Evolutionary conservation across 352 stramenopile species (phyloP).

Genomic region (Phytophthora citrophthora): DNA sequence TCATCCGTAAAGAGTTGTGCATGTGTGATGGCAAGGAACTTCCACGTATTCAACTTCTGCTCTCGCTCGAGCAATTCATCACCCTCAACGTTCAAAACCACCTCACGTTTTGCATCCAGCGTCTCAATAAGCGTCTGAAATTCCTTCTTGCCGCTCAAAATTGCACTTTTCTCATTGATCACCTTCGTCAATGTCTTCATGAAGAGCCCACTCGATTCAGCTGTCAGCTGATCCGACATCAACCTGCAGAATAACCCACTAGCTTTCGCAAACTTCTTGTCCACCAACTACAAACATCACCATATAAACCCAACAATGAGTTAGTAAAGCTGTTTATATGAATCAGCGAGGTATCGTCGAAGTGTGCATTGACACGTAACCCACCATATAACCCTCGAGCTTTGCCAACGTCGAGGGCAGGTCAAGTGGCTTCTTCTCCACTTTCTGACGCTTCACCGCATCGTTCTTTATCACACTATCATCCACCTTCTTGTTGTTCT

Average conservation of each 20-base stretch:
- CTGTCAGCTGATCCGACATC: conserved; percentile 47
- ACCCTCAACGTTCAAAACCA: conserved; percentile 24
- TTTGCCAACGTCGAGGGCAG: conserved; percentile 52
- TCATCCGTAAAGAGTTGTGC: conserved; percentile 81
- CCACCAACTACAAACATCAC: conserved; percentile 44
- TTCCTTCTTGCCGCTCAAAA: conserved; percentile 59
- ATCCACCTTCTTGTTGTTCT: background rate
- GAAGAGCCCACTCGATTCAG: conserved; percentile 50
- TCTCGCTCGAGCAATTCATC: conserved; percentile 9
- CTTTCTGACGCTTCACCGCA: conserved; percentile 32
- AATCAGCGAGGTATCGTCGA: too few species aligned
- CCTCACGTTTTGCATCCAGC: conserved; percentile 44
- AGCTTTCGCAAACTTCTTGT: conserved; percentile 83
- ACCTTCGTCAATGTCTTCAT: conserved; percentile 52
- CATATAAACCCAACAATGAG: too few species aligned
- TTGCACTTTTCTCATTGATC: conserved; percentile 44
- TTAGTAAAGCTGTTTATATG: too few species aligned
- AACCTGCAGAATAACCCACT: conserved; percentile 61
- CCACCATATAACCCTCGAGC: conserved; percentile 75
- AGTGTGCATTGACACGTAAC: background rate
- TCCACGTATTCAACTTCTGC: conserved; percentile 50
- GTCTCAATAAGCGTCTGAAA: conserved; percentile 57
- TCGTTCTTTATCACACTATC: background rate
- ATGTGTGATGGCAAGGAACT: conserved; percentile 64
- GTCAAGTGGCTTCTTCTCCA: conserved; percentile 43